Percentiles rank a stretch among this genome's conserved stretches.
Evolutionary conservation across 1,139 yeast genomes (phyloP).

Genomic region (Debaryomyces sp.): DNA sequence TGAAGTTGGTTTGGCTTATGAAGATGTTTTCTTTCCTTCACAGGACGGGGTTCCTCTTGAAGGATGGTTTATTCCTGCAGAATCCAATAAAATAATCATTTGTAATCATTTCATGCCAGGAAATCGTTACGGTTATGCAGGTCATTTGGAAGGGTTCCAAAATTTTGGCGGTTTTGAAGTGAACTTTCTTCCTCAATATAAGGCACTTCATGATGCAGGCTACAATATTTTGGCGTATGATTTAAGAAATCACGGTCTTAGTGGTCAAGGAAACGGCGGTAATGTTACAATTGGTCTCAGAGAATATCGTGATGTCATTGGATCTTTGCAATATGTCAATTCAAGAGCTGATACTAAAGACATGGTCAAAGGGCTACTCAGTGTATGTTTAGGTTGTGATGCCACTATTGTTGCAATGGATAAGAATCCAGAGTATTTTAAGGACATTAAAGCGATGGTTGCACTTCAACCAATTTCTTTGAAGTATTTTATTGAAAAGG

Average conservation of each 20-base stretch:
- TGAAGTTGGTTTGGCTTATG: constrained; percentile 8
- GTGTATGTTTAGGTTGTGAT: constrained; percentile 9
- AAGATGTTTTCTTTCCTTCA: constrained; percentile 9
- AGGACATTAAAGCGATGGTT: constrained; percentile 5
- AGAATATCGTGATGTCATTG: constrained; percentile 10
- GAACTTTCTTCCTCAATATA: constrained; percentile 6
- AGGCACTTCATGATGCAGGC: constrained; percentile 10
- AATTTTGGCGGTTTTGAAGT: constrained; percentile 11
- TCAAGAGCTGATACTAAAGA: constrained; percentile 9
- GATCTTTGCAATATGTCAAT: constrained; percentile 8
- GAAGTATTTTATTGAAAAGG: constrained; percentile 1
- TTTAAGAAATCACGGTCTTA: constrained; percentile 10
- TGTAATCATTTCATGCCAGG: constrained; percentile 11
- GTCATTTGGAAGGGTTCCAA: constrained; percentile 4
- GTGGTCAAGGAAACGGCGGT: constrained; percentile 8
- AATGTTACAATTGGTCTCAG: constrained; percentile 1
- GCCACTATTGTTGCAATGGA: constrained; percentile 7
- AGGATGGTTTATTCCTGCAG: constrained; percentile 10
- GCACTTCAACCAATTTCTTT: constrained; percentile 9
- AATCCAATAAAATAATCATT: constrained; percentile 5
- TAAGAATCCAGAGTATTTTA: constrained; percentile 8
- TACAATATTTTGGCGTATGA: constrained; percentile 9
- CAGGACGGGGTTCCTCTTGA: constrained; percentile 8
- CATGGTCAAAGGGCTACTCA: constrained; percentile 7
- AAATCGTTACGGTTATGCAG: constrained; percentile 9